phyloP scores from a whole-genome alignment of 2,329 filamentous ascomycete genomes.

The Fusarium sp. region DNA sequence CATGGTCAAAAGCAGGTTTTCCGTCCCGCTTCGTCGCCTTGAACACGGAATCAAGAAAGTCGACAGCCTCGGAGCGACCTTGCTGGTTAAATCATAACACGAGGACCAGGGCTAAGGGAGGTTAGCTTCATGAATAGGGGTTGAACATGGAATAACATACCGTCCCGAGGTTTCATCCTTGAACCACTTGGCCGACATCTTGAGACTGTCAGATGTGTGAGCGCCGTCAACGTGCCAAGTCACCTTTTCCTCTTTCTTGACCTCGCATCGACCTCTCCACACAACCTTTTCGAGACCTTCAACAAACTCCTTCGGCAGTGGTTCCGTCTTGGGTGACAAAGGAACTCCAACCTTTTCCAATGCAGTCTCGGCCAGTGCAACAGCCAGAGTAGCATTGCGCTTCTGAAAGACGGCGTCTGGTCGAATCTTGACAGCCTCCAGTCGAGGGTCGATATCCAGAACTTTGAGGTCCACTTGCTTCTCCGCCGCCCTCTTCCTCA shows the following conservation, averaged over 20 bases:
- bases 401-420: slow-evolving; percentile 70
- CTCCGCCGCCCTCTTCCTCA: slow-evolving; percentile 64
- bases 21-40: slow-evolving; percentile 48
- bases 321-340: slow-evolving; percentile 38
- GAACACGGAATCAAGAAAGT: slow-evolving; percentile 64
- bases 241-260: slow-evolving; percentile 66
- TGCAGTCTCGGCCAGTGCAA: slow-evolving; percentile 64
- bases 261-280: slow-evolving; percentile 83
- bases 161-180: slow-evolving; percentile 59
- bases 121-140: not conserved
- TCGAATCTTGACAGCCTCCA: slow-evolving; percentile 60
- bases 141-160: slow-evolving; percentile 36
- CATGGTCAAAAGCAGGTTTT: slow-evolving; percentile 71
- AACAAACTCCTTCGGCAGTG: slow-evolving; percentile 73
- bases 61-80: slow-evolving; percentile 64
- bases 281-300: slow-evolving; percentile 80
- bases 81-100: slow-evolving; percentile 88
- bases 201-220: slow-evolving; percentile 91
- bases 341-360: slow-evolving; percentile 58
- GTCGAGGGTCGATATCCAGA: slow-evolving; percentile 59
- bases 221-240: slow-evolving; percentile 93
- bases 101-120: slow-evolving; percentile 50
- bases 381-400: slow-evolving; percentile 66
- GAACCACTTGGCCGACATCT: slow-evolving; percentile 87
- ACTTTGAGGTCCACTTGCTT: slow-evolving; percentile 62